Conservation (phyloP, 1,139 yeast species). For the Suhomyces anneliseae region DNA sequence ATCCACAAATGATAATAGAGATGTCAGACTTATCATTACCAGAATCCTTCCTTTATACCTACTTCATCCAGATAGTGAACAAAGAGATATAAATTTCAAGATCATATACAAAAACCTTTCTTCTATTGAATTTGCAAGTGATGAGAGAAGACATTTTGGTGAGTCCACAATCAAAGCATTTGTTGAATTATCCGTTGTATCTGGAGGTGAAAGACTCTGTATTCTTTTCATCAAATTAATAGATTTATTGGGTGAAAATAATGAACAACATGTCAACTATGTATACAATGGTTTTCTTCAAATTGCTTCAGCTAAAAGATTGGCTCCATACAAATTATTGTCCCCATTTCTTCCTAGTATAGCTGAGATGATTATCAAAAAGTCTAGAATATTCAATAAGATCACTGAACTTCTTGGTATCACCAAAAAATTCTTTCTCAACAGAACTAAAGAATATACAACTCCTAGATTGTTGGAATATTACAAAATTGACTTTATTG, state of each 20-base stretch:
- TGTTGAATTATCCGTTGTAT: conserved; percentile 58
- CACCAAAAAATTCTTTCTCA: conserved; percentile 58
- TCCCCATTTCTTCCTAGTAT: conserved; percentile 79
- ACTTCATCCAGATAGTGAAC: conserved; percentile 33
- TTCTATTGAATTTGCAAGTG: conserved; percentile 34
- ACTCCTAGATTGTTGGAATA: conserved; percentile 74
- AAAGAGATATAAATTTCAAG: conserved; percentile 37
- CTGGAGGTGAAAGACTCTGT: conserved; percentile 64
- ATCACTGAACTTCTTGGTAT: conserved; percentile 68
- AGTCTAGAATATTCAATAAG: conserved; percentile 55
- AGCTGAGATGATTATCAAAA: conserved; percentile 65
- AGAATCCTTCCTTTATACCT: conserved; percentile 49
- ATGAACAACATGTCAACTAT: conserved; percentile 61
- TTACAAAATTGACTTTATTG: conserved; percentile 61
- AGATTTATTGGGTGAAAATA: conserved; percentile 57
- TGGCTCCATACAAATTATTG: conserved; percentile 68
- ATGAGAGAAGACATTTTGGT: conserved; percentile 40
- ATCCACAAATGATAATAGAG: conserved; percentile 41
- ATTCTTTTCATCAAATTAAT: conserved; percentile 59
- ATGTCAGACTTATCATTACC: conserved; percentile 50
- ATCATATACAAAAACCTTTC: conserved; percentile 34
- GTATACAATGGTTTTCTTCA: conserved; percentile 58
- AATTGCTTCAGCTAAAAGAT: conserved; percentile 43
- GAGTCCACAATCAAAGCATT: conserved; percentile 65
- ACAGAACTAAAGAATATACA: conserved; percentile 69